Evolutionary conservation across 2,329 filamentous ascomycete genomes (phyloP), one percentile per base, ranked within the genome.

Genomic region (Lecanicillium sp.): DNA sequence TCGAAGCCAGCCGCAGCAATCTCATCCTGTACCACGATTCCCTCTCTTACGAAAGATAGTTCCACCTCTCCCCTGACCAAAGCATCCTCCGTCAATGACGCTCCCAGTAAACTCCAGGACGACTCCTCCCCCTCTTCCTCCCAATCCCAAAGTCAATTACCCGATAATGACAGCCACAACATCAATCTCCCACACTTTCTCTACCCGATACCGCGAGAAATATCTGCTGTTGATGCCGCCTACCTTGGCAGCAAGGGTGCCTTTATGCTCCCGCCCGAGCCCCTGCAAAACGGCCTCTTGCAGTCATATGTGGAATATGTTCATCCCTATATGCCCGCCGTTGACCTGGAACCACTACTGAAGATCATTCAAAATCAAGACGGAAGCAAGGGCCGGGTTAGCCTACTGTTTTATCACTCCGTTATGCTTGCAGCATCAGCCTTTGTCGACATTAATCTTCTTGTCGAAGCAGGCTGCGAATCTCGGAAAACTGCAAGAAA

Each of bases 401-500:
- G 78, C 58, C 62, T 83, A 42, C 64, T 83, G 16, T 60, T 83
- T 2, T 82, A 81, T 54, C 78, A 83, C 53, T 75, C 78, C 3
- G 75, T 82, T 46, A 82, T 83, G 77, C 83, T 83, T 53, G 75
- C 77, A 9, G 77, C 74, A 2, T 73, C 76, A 11, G 77, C 77
- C 2, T 80, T 79, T 47, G 68, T 81, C 36, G 75, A 80, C 46
- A 73, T 80, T 58, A 66, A 72, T 17, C 67, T 75, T 55, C 62
- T 83, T 22, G 67, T 68, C 28, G 65, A 70, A 22, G 75, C 75
- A 16, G 79, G 79, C 2, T 83, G 78, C 50, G 57, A 63, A 9
- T 72, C 70, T 8, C 63, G 78, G 22, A 78, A 80, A 55, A 70
- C 70, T 25, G 78, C 78, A 14, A 67, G 79, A 39, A 78, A 79